Percentiles rank a stretch among this genome's conserved stretches.
Conservation (phyloP, 345 rosid species). For the Alliaria petiolata region DNA sequence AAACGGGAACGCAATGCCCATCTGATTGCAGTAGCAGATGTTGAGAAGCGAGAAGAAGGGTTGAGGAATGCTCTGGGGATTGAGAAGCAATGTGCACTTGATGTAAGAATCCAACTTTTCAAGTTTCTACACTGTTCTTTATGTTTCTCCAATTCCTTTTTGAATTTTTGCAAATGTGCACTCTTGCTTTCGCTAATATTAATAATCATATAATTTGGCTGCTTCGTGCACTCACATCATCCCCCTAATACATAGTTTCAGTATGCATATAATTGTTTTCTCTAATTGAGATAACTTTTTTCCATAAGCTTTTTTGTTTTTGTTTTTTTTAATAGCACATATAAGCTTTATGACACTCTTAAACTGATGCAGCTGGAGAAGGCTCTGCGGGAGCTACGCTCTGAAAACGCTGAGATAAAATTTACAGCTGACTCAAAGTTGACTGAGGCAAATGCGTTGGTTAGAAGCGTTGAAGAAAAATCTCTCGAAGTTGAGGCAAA, state of each 20-base stretch:
- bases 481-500: constrained; percentile 84
- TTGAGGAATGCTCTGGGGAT: constrained; percentile 88
- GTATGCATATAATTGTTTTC: background rate
- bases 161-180: background rate
- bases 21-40: constrained; percentile 60
- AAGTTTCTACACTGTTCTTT: background rate
- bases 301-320: background rate
- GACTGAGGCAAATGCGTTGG: constrained; percentile 86
- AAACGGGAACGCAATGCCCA: constrained; percentile 74
- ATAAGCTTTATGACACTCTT: background rate
- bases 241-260: background rate
- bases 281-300: background rate
- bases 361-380: constrained; percentile 65
- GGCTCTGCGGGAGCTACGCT: constrained; percentile 76
- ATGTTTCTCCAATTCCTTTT: background rate
- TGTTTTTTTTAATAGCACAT: background rate
- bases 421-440: constrained; percentile 87
- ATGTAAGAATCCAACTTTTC: constrained; percentile 50
- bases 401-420: constrained; percentile 87
- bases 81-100: constrained; percentile 84
- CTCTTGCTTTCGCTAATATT: background rate
- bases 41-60: constrained; percentile 81
- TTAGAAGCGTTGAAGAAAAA: constrained; percentile 69
- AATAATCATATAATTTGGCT: too few relatives aligned
- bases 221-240: background rate